Conservation (phyloP, 257 asterid genomes). For the Solanum medicagineum region DNA sequence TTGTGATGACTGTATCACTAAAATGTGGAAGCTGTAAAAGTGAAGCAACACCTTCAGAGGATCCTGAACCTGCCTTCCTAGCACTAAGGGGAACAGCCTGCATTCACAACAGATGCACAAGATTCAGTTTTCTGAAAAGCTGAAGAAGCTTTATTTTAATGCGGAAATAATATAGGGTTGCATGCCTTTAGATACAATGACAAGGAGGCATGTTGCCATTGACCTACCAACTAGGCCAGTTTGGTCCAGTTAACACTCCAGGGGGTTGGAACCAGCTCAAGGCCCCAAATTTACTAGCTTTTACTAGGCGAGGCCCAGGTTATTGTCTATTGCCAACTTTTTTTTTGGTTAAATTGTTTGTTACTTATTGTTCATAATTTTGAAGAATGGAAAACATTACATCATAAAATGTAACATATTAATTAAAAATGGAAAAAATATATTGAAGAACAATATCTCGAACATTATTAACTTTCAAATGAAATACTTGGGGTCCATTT, state of each 20-base stretch:
- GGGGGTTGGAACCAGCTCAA: neutral
- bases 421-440: neutral
- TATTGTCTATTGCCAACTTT: neutral
- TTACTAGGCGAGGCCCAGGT: neutral
- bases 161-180: neutral
- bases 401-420: neutral
- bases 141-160: neutral
- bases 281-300: neutral
- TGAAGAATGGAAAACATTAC: neutral
- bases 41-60: conserved; percentile 60
- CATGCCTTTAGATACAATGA: neutral
- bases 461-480: neutral
- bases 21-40: conserved; percentile 92
- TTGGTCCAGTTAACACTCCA: neutral
- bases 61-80: conserved; percentile 61
- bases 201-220: neutral
- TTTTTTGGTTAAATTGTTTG: neutral
- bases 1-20: conserved; percentile 55
- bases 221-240: neutral
- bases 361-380: neutral
- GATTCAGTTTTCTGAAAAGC: neutral
- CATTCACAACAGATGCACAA: conserved; percentile 5
- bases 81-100: conserved; percentile 90
- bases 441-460: neutral
- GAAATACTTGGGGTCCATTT: neutral